Evolutionary conservation across 768 basidiomycete species (phyloP), one percentile per base, ranked within the genome.

Genomic region (Sarcodon sp.): DNA sequence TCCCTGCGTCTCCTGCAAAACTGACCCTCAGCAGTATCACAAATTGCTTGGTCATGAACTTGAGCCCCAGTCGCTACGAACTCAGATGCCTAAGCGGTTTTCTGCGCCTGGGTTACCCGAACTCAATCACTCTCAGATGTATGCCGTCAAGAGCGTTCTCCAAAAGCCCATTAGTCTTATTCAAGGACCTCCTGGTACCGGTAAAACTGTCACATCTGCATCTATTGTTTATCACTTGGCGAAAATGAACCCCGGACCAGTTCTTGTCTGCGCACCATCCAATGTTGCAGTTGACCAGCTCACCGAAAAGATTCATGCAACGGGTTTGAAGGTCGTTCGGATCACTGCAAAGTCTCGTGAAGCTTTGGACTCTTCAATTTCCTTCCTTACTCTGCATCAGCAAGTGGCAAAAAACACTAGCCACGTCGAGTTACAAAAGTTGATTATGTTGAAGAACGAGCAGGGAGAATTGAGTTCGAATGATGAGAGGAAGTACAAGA

Each of bases 261-360:
- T 99, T 37, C 87, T 99, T 45, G 96, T 99, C 53, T 93, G 92
- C 61, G 96, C 96, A 7, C 96, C 96, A 0, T 98, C 94, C 47
- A 99, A 99, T 66, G 96, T 99, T 56, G 96, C 96, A 43, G 96
- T 99, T 50, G 96, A 99, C 60, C 96, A 99, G 61, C 79, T 99
- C 48, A 96, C 94, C 16, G 96, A 98, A 68, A 98, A 98, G 71
- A 97, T 99, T 52, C 96, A 98, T 60, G 71, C 82, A n/a, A 97
- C 96, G n/a, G 94, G 96, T 0, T 72, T 98, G 55, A 98, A 98
- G 64, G 96, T 96, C 53, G 96, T 98, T 44, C 90, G 96, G 38
- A 73, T 98, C 21, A 96, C 96, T 1, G 96, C 96, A 51, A 98
- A 98, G 63, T 97, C 94, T 4, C 88, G 96, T 27, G 96, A 98